These are phyloP conservation scores for Pelargonium citronellum DNA, from an alignment of 441 rosid species.

Conservation along the genomic window DNA sequence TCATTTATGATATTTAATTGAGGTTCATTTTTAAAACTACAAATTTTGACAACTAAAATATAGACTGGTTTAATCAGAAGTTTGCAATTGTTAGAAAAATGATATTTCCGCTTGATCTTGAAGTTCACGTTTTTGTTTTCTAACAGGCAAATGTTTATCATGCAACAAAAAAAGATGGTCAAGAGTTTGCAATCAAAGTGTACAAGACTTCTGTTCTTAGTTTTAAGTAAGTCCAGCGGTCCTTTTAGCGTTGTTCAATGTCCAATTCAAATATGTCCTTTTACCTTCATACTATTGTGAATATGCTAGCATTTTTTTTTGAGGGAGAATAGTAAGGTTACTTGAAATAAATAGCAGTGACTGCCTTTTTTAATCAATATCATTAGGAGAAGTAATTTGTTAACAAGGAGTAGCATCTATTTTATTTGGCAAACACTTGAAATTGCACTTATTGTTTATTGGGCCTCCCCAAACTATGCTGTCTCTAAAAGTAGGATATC, in stretches of 20 bases:
- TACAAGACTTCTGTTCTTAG: slow-evolving; percentile 87
- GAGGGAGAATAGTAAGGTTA: too few relatives aligned
- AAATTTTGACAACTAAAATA: too few relatives aligned
- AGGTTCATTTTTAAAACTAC: too few relatives aligned
- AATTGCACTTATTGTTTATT: background rate
- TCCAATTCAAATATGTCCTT: too few relatives aligned
- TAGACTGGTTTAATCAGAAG: too few relatives aligned
- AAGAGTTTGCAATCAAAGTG: slow-evolving; percentile 83
- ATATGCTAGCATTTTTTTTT: too few relatives aligned
- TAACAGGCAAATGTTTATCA: slow-evolving; percentile 92
- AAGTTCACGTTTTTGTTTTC: slow-evolving; percentile 9
- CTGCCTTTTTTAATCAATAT: background rate
- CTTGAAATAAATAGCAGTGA: background rate
- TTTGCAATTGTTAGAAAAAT: too few relatives aligned
- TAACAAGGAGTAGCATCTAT: background rate
- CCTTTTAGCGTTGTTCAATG: background rate
- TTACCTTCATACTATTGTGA: too few relatives aligned
- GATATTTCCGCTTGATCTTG: slow-evolving; percentile 2
- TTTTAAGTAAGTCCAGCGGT: slow-evolving; percentile 59
- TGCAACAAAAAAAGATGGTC: slow-evolving; percentile 78
- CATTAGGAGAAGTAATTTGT: background rate
- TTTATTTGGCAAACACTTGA: background rate
- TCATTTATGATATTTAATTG: too few relatives aligned
- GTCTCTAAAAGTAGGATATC: background rate
- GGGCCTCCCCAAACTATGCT: too few relatives aligned